Percentiles rank a stretch among this genome's conserved stretches.
Evolutionary conservation across 2,329 filamentous ascomycete species (phyloP).

Genomic region (Tolypocladium inflatum): DNA sequence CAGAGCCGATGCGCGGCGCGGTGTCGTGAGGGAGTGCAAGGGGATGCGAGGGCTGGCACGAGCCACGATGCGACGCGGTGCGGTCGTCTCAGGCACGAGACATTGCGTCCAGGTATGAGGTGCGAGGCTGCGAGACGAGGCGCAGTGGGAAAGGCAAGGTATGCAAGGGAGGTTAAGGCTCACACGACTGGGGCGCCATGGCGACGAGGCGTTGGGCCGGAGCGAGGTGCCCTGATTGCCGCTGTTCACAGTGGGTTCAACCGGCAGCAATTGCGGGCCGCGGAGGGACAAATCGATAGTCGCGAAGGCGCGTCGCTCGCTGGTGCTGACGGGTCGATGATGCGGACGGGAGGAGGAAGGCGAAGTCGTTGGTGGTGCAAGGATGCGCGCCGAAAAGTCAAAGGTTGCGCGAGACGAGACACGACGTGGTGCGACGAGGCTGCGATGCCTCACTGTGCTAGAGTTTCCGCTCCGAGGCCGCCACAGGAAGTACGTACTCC

Average conservation of each 20-base stretch:
- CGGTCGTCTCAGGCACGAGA: not conserved
- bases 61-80: not conserved
- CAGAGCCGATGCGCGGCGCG: not conserved
- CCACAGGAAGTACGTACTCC: not conserved
- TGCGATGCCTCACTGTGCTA: slow-evolving; percentile 2
- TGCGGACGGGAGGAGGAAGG: not conserved
- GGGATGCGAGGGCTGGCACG: not conserved
- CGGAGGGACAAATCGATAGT: not conserved
- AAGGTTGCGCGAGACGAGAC: not conserved
- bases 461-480: not conserved
- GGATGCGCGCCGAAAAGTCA: not conserved
- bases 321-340: not conserved
- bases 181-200: slow-evolving; percentile 19
- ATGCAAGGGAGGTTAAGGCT: slow-evolving; percentile 10
- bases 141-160: not conserved
- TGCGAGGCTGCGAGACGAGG: not conserved
- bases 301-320: not conserved
- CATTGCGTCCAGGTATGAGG: not conserved
- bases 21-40: not conserved
- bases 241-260: not conserved
- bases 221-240: not conserved
- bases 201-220: slow-evolving; percentile 1
- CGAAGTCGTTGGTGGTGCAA: not conserved
- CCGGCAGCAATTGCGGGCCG: not conserved
- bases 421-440: slow-evolving; percentile 7